Evolutionary conservation across 1,139 yeast species (phyloP), one percentile per base, ranked within the genome.

Genomic region (Kodamaea ohmeri): DNA sequence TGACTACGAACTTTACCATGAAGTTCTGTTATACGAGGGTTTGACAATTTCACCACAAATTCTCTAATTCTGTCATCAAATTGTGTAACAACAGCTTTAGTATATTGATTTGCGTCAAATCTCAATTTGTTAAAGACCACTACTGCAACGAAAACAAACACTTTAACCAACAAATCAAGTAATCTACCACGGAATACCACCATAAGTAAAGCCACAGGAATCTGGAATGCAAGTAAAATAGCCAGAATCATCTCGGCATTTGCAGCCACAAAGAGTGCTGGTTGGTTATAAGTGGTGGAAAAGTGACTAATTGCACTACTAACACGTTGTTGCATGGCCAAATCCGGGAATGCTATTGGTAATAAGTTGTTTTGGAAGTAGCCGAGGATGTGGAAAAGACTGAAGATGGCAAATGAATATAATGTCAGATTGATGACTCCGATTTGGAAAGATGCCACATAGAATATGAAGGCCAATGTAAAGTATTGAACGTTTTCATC

Each of bases 401-500:
- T 75, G 55, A 71, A 80, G n/a, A 79, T 72, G 3, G 68, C 63
- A 43, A 76, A 79, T 20, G 83, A 73, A 50, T 73, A 73, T 32
- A 76, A 60, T 7, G 67, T 57, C n/a, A 71, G 71, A 6, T 60
- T 51, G 15, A 68, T 50, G 14, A 51, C 52, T 1, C 67, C 69
- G 36, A 65, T 50, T 18, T 52, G 46, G 41, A 54, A 59, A 43
- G 69, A 60, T 11, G 62, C 48, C 21, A 55, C 37, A 38, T 57
- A 66, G 25, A 73, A 62, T 14, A 64, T 53, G 6, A 61, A 42
- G 0, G 80, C 77, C 46, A 76, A 58, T 14, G 56, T 33, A 40
- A 75, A 59, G 49, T 76, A 76, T 45, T 75, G 80, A 25, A 72
- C 64, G 44, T 76, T 76, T 44, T 75, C 80, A 53, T 76, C 80